Percentiles rank a stretch among this genome's conserved stretches.
Evolutionary conservation across 2,329 filamentous ascomycete species (phyloP).

Genomic region (Diaporthe helianthi): DNA sequence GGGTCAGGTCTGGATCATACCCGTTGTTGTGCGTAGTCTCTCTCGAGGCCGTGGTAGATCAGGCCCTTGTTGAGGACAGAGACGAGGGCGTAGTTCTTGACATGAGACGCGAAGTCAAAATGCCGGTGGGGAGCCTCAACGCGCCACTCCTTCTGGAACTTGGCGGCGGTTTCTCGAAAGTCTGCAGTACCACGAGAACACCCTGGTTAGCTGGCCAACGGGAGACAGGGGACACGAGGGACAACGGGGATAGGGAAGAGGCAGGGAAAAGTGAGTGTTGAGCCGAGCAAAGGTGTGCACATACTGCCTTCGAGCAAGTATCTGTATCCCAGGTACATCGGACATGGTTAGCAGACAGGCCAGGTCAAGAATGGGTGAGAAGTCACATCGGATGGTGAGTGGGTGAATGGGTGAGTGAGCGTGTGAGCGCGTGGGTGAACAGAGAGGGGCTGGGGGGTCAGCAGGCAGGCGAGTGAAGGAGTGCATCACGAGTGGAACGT

Average conservation of each 20-base stretch:
- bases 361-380: conserved; percentile 38
- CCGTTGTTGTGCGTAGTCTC: conserved; percentile 59
- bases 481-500: background rate
- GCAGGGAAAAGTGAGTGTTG: conserved; percentile 25
- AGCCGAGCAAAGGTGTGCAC: conserved; percentile 43
- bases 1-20: conserved; percentile 46
- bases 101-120: conserved; percentile 69
- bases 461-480: background rate
- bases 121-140: conserved; percentile 67
- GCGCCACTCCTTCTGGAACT: conserved; percentile 74
- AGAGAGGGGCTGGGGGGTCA: background rate
- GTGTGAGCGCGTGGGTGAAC: background rate
- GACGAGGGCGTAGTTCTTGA: conserved; percentile 70
- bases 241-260: background rate
- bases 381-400: conserved; percentile 20
- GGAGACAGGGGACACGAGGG: background rate
- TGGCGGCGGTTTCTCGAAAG: conserved; percentile 72
- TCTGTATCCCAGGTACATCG: conserved; percentile 44
- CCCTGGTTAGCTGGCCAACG: conserved; percentile 43
- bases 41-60: conserved; percentile 65
- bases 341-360: conserved; percentile 33
- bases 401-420: background rate
- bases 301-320: conserved; percentile 69
- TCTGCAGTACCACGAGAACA: conserved; percentile 51
- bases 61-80: conserved; percentile 69